Percentiles rank a stretch among this genome's conserved stretches.
phyloP scores from a whole-genome alignment of 345 rosid genomes.

The Gynandropsis gynandra region DNA sequence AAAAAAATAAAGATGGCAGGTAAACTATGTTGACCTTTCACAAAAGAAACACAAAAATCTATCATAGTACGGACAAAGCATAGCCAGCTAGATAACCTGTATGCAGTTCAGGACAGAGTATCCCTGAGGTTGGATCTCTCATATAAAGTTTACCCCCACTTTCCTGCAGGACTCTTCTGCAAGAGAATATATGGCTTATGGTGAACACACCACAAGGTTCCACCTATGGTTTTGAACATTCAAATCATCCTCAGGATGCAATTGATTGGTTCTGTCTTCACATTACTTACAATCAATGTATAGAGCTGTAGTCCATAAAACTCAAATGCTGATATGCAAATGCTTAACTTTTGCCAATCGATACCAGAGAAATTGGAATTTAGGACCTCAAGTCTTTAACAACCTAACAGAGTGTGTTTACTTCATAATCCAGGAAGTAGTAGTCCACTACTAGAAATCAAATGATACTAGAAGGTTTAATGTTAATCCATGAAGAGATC shows the following conservation, averaged over 20 bases:
- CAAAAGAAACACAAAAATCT: constrained; percentile 11
- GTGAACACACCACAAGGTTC: constrained; percentile 24
- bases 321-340: too few relatives aligned
- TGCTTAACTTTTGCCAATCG: too few relatives aligned
- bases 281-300: background rate
- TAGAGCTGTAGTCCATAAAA: background rate
- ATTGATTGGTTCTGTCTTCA: background rate
- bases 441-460: constrained; percentile 1
- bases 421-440: background rate
- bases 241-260: constrained; percentile 3
- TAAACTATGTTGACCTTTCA: constrained; percentile 28
- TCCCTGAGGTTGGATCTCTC: constrained; percentile 1
- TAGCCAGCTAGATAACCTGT: constrained; percentile 35
- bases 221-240: constrained; percentile 13
- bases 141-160: constrained; percentile 18
- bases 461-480: background rate
- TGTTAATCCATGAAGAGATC: constrained; percentile 11
- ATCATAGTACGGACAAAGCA: constrained; percentile 27
- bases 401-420: too few relatives aligned
- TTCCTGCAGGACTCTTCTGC: constrained; percentile 12
- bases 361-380: too few relatives aligned
- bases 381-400: too few relatives aligned
- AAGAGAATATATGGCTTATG: constrained; percentile 16
- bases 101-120: constrained; percentile 25
- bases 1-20: constrained; percentile 18